Evolutionary conservation across 2,329 filamentous ascomycete genomes (phyloP).

Genomic region (Epichloe sp.): DNA sequence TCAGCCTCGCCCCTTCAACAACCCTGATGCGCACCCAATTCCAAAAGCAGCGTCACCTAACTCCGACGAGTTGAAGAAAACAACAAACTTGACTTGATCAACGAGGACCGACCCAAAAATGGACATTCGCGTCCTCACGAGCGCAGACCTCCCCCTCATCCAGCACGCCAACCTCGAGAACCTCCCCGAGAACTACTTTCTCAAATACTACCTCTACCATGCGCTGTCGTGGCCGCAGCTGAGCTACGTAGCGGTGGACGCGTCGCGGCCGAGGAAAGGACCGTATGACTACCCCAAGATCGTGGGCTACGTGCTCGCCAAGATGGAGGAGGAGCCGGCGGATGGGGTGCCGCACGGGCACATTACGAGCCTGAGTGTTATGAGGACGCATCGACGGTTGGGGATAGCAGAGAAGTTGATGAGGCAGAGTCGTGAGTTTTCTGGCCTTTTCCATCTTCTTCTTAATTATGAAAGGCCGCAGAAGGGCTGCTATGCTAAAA

Average conservation of each 20-base stretch:
- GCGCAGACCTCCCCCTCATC: slow-evolving; percentile 78
- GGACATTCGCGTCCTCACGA: slow-evolving; percentile 80
- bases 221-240: slow-evolving; percentile 96
- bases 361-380: slow-evolving; percentile 89
- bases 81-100: no score
- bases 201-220: slow-evolving; percentile 99
- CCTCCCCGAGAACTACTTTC: slow-evolving; percentile 98
- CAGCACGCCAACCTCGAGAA: slow-evolving; percentile 99
- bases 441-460: background rate
- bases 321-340: slow-evolving; percentile 96
- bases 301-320: slow-evolving; percentile 96
- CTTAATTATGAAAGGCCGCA: no score
- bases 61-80: no score
- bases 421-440: slow-evolving; percentile 74
- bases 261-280: slow-evolving; percentile 62
- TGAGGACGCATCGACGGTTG: slow-evolving; percentile 83
- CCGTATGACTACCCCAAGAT: slow-evolving; percentile 91
- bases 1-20: no score
- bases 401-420: slow-evolving; percentile 96
- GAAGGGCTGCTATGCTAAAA: no score
- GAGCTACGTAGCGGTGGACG: slow-evolving; percentile 90
- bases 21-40: no score
- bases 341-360: slow-evolving; percentile 90
- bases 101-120: slow-evolving; percentile 32
- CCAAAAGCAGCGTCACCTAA: no score